These are phyloP conservation scores for Vitellaria paradoxa DNA, from an alignment of 179 eudicot genomes.

Conservation along the genomic window DNA sequence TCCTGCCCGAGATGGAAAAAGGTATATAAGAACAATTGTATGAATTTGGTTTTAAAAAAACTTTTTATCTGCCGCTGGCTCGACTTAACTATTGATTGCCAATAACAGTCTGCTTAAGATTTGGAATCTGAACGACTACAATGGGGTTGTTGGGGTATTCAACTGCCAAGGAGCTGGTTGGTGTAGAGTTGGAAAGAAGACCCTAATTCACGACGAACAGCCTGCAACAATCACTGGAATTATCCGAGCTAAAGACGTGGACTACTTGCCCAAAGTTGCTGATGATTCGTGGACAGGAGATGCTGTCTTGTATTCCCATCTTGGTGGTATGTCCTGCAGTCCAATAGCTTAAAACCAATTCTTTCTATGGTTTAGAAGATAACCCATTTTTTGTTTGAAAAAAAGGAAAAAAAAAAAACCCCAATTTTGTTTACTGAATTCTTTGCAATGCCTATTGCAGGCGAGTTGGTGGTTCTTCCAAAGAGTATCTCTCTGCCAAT, in stretches of 20 bases:
- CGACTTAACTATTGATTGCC: not conserved
- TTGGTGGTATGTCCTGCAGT: slow-evolving; percentile 35
- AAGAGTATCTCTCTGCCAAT: slow-evolving; percentile 46
- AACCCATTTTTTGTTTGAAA: not conserved
- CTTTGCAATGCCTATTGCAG: slow-evolving; percentile 31
- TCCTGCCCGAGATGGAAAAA: slow-evolving; percentile 78
- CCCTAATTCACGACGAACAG: slow-evolving; percentile 60
- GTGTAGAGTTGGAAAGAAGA: slow-evolving; percentile 69
- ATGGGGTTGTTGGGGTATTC: slow-evolving; percentile 76
- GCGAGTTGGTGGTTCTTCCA: slow-evolving; percentile 56
- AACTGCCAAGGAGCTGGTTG: slow-evolving; percentile 96
- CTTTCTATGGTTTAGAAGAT: too few relatives aligned
- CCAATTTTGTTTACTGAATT: not conserved
- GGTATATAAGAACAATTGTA: slow-evolving; percentile 29
- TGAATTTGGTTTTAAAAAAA: not conserved
- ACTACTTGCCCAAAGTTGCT: slow-evolving; percentile 45
- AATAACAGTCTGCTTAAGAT: slow-evolving; percentile 62
- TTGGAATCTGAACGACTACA: slow-evolving; percentile 75
- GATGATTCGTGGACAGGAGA: slow-evolving; percentile 60
- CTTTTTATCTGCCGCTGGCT: not conserved
- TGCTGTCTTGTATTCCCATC: slow-evolving; percentile 58
- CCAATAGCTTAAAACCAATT: not conserved
- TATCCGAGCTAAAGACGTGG: slow-evolving; percentile 52
- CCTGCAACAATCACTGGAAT: slow-evolving; percentile 52
- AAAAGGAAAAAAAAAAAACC: not conserved